A percentile compares a stretch with the other conserved stretches of the same genome.
These are phyloP conservation scores for Gossypium herbaceum DNA, from an alignment of 345 rosid genomes.

Conservation along the genomic window DNA sequence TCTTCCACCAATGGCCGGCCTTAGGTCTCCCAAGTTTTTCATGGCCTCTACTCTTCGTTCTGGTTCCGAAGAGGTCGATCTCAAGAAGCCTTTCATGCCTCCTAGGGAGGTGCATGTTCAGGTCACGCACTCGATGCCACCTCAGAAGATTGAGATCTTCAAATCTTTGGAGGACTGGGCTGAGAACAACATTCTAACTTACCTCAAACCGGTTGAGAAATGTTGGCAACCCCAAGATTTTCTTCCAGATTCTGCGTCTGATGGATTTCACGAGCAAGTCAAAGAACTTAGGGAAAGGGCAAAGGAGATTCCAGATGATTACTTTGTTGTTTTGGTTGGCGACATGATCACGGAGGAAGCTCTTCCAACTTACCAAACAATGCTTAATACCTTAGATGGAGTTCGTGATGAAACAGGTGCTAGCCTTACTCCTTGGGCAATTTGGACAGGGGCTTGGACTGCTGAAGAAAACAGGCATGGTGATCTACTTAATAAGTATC, in stretches of 20 bases:
- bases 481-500: slow-evolving; percentile 69
- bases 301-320: slow-evolving; percentile 80
- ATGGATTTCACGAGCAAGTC: slow-evolving; percentile 81
- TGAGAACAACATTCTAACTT: slow-evolving; percentile 55
- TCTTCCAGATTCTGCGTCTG: slow-evolving; percentile 78
- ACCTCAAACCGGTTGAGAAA: slow-evolving; percentile 84
- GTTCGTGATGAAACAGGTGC: slow-evolving; percentile 54
- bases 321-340: slow-evolving; percentile 59
- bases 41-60: slow-evolving; percentile 75
- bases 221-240: slow-evolving; percentile 95
- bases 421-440: slow-evolving; percentile 69
- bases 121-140: slow-evolving; percentile 87
- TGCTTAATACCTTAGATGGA: slow-evolving; percentile 49
- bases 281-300: slow-evolving; percentile 75
- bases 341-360: slow-evolving; percentile 64
- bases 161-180: slow-evolving; percentile 90
- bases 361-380: slow-evolving; percentile 53
- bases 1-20: slow-evolving; percentile 52
- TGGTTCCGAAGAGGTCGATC: slow-evolving; percentile 54
- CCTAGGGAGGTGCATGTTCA: slow-evolving; percentile 80
- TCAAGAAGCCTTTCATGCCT: slow-evolving; percentile 73
- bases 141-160: slow-evolving; percentile 85
- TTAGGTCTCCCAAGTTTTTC: slow-evolving; percentile 74
- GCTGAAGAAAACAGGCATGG: slow-evolving; percentile 80
- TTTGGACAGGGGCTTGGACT: slow-evolving; percentile 72